phyloP scores from a whole-genome alignment of 2,329 filamentous ascomycete species.

The Monosporascus sp. region DNA sequence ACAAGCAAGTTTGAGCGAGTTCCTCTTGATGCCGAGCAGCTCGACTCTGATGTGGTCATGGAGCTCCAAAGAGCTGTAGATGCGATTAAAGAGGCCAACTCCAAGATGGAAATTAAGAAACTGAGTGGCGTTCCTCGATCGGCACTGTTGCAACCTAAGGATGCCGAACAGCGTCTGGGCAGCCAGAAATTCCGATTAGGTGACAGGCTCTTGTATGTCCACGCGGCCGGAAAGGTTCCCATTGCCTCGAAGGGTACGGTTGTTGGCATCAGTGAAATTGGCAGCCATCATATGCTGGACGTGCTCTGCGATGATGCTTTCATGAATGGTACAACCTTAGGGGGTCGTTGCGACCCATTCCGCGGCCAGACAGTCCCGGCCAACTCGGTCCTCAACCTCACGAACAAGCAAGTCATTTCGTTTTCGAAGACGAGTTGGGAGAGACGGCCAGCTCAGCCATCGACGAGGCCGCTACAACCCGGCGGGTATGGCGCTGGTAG shows the following conservation, averaged over 20 bases:
- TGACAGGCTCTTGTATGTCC: conserved; percentile 88
- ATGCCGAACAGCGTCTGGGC: conserved; percentile 88
- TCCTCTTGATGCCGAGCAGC: conserved; percentile 92
- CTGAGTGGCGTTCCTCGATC: conserved; percentile 78
- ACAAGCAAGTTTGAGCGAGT: conserved; percentile 91
- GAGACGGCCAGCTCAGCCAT: conserved; percentile 40
- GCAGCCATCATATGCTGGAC: conserved; percentile 77
- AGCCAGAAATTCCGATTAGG: conserved; percentile 80
- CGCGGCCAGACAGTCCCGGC: conserved; percentile 86
- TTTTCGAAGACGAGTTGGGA: conserved; percentile 54
- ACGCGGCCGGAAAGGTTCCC: conserved; percentile 89
- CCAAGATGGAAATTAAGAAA: conserved; percentile 57
- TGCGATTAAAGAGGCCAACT: conserved; percentile 43
- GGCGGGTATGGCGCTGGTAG: conserved; percentile 40
- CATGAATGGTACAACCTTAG: conserved; percentile 92
- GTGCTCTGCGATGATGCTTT: conserved; percentile 92
- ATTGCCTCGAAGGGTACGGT: conserved; percentile 89
- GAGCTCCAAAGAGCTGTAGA: conserved; percentile 74
- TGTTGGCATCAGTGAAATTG: conserved; percentile 86
- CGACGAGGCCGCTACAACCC: conserved; percentile 29
- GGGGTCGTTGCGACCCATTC: conserved; percentile 87
- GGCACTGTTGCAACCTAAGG: conserved; percentile 85
- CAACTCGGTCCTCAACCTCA: conserved; percentile 84
- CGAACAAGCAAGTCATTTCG: conserved; percentile 73
- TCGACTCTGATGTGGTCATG: conserved; percentile 86